A percentile compares a stretch with the other conserved stretches of the same genome.
These are phyloP conservation scores for Podospora anserina DNA, from an alignment of 495 filamentous ascomycete species.

Conservation along the genomic window DNA sequence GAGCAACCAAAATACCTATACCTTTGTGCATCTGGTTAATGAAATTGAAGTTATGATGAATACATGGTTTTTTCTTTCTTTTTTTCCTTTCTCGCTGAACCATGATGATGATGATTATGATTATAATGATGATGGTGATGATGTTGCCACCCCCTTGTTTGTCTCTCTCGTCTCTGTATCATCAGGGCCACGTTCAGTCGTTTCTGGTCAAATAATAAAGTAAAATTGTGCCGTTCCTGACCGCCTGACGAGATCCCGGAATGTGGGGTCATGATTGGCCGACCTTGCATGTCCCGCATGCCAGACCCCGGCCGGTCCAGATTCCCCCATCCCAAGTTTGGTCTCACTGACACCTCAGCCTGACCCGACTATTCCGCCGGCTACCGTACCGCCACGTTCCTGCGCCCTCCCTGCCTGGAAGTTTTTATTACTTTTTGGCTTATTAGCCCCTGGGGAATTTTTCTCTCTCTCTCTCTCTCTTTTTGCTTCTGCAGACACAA, in stretches of 20 bases:
- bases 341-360: not conserved
- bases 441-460: not conserved
- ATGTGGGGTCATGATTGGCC: conserved; percentile 18
- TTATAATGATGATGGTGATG: not conserved
- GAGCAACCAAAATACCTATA: conserved; percentile 34
- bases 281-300: conserved; percentile 15
- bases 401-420: not conserved
- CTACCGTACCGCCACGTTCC: not conserved
- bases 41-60: conserved; percentile 18
- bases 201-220: not conserved
- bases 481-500: not conserved
- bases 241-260: conserved; percentile 21
- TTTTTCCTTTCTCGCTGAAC: too few species aligned
- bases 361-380: not conserved
- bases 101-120: too few species aligned
- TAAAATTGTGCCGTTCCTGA: conserved; percentile 19
- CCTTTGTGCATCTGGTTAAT: conserved; percentile 29
- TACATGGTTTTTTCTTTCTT: not conserved
- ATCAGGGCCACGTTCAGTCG: not conserved
- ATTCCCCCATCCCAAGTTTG: not conserved
- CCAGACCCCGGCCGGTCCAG: conserved; percentile 1
- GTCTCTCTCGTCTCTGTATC: not conserved
- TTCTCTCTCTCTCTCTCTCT: not conserved
- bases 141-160: conserved; percentile 8
- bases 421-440: not conserved